A percentile compares a stretch with the other conserved stretches of the same genome.
phyloP scores from a whole-genome alignment of 768 basidiomycete genomes.

The Zangia roseola region DNA sequence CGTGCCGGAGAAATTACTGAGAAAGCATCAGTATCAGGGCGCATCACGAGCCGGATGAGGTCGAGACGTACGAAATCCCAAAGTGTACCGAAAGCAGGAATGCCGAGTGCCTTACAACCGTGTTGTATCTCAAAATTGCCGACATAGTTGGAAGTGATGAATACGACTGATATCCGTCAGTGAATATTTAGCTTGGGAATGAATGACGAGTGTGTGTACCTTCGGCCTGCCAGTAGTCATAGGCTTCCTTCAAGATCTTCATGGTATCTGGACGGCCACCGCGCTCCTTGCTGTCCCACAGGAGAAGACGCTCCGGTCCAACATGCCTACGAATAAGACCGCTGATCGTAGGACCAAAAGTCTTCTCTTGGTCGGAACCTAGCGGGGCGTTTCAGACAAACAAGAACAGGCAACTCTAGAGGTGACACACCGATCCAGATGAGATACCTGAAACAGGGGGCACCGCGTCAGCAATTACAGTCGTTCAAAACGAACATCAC shows the following conservation, averaged over 20 bases:
- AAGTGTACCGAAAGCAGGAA: conserved; percentile 66
- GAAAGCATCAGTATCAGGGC: neutral
- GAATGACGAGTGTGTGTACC: conserved; percentile 33
- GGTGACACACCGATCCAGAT: conserved; percentile 66
- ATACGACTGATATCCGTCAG: conserved; percentile 49
- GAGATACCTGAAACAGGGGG: conserved; percentile 52
- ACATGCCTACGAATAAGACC: conserved; percentile 70
- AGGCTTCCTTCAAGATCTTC: conserved; percentile 70
- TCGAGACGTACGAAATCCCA: conserved; percentile 58
- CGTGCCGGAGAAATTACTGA: conserved; percentile 22
- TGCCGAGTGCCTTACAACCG: conserved; percentile 68
- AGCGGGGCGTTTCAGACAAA: conserved; percentile 15
- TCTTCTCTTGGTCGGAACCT: conserved; percentile 83
- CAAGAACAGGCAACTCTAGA: neutral
- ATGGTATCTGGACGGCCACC: conserved; percentile 77
- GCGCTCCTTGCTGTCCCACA: conserved; percentile 76
- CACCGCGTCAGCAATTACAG: neutral
- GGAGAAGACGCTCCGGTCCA: conserved; percentile 66
- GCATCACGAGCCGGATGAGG: conserved; percentile 4
- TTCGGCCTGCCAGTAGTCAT: conserved; percentile 70
- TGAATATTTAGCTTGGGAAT: neutral
- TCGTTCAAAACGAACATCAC: neutral
- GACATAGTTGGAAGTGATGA: conserved; percentile 81
- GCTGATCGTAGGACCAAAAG: conserved; percentile 78
- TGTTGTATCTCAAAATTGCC: conserved; percentile 80